A percentile compares a stretch with the other conserved stretches of the same genome.
These are phyloP conservation scores for Hordeum vulgare DNA, from an alignment of 176 grass and related monocot genomes.

Conservation along the genomic window DNA sequence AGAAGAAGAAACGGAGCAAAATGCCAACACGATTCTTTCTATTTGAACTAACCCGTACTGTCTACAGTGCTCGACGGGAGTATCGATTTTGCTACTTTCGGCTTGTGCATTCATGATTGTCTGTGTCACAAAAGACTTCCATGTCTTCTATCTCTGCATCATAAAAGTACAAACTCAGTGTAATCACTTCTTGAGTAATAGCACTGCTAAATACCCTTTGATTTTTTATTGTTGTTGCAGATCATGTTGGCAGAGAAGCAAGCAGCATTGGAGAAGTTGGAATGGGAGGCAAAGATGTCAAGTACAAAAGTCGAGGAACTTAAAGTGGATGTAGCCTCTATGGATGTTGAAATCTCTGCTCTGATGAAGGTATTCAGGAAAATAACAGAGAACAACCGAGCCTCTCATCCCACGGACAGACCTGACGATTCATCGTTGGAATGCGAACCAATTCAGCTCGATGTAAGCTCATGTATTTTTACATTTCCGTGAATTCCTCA, in stretches of 20 bases:
- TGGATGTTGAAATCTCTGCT: constrained; percentile 74
- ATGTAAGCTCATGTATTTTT: constrained; percentile 42
- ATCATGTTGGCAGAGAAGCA: constrained; percentile 94
- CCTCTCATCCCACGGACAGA: constrained; percentile 21
- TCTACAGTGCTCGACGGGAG: not conserved
- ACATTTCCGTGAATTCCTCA: not conserved
- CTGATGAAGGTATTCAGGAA: constrained; percentile 77
- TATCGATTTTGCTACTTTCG: not conserved
- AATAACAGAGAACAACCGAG: constrained; percentile 48
- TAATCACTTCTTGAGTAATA: not conserved
- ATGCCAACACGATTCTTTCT: not conserved
- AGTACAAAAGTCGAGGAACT: constrained; percentile 76
- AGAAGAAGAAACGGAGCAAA: not conserved
- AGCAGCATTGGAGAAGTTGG: constrained; percentile 72
- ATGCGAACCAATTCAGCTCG: constrained; percentile 60
- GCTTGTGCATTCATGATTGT: not conserved
- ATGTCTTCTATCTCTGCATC: not conserved
- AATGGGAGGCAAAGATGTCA: constrained; percentile 83
- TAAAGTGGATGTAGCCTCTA: constrained; percentile 69
- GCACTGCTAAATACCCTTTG: not conserved
- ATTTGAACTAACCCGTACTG: not conserved
- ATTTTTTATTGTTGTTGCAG: constrained; percentile 26
- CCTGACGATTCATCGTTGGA: constrained; percentile 26
- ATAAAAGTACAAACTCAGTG: not conserved
- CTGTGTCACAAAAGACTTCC: not conserved